These are phyloP conservation scores for Fragaria iinumae DNA, from an alignment of 306 rosid species.

Conservation along the genomic window DNA sequence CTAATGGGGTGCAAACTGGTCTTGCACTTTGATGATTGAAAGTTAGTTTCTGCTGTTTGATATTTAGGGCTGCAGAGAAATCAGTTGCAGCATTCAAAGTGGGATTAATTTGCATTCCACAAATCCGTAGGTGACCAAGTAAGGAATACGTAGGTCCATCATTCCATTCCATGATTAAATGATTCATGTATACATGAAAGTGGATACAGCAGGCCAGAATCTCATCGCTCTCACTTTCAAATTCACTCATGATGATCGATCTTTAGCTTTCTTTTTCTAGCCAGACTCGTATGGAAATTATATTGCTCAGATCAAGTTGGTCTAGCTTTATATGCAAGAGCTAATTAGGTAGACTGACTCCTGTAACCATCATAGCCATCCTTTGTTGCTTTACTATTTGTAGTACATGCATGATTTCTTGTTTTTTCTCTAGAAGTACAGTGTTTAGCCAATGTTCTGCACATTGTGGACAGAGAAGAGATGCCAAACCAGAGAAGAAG, in stretches of 20 bases:
- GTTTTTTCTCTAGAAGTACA: neutral
- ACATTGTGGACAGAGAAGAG: neutral
- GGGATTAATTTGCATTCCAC: slow-evolving; percentile 1
- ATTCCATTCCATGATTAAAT: slow-evolving; percentile 12
- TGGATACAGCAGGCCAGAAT: slow-evolving; percentile 12
- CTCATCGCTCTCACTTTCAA: neutral
- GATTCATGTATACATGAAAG: neutral
- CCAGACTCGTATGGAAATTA: neutral
- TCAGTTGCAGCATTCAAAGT: slow-evolving; percentile 9
- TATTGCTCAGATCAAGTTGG: slow-evolving; percentile 9
- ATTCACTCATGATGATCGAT: neutral
- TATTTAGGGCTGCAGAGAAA: neutral
- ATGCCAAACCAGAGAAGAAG: neutral
- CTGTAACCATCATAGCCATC: neutral
- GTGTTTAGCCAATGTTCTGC: neutral
- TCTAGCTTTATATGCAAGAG: slow-evolving; percentile 1
- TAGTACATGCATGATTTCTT: neutral
- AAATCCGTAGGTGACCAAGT: neutral
- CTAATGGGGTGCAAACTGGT: neutral
- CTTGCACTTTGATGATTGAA: neutral
- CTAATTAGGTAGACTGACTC: neutral
- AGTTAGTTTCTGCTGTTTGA: neutral
- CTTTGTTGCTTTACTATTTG: slow-evolving; percentile 1
- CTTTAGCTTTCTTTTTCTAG: neutral
- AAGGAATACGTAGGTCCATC: slow-evolving; percentile 6